These are phyloP conservation scores for Candida ponderosae DNA, from an alignment of 805 yeast genomes.

Conservation along the genomic window DNA sequence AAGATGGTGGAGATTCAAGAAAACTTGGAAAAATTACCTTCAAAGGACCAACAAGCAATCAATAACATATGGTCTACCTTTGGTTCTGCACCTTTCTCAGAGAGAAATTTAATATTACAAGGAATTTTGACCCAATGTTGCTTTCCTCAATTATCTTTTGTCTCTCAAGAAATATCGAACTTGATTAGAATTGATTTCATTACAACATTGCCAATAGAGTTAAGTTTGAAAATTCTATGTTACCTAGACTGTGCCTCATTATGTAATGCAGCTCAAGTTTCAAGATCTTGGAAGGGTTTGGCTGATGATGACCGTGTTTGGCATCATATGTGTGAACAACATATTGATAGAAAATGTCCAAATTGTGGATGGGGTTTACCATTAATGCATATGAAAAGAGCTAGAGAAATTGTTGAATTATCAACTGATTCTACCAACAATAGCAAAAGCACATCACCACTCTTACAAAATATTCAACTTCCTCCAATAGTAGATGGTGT, in stretches of 20 bases:
- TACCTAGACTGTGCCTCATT: conserved; percentile 90
- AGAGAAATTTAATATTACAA: conserved; percentile 68
- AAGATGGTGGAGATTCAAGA: conserved; percentile 59
- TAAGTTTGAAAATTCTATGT: conserved; percentile 77
- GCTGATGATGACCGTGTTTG: conserved; percentile 97
- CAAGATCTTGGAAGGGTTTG: conserved; percentile 73
- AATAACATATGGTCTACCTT: conserved; percentile 81
- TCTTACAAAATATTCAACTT: neutral
- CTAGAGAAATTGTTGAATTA: conserved; percentile 36
- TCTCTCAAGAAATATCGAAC: conserved; percentile 70
- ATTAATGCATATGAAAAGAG: conserved; percentile 78
- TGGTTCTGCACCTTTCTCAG: conserved; percentile 61
- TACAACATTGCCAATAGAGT: conserved; percentile 75
- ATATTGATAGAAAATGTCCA: conserved; percentile 94
- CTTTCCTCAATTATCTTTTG: conserved; percentile 86
- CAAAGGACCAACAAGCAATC: conserved; percentile 69
- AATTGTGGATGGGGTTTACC: conserved; percentile 99
- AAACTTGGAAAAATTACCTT: conserved; percentile 48
- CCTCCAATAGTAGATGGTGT: conserved; percentile 14
- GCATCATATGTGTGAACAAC: conserved; percentile 98
- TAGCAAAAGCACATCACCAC: neutral
- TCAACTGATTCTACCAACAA: neutral
- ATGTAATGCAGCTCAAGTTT: conserved; percentile 90
- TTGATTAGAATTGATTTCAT: conserved; percentile 86
- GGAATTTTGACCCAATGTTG: conserved; percentile 89